Conservation (phyloP, 495 filamentous ascomycete species). For the Aspergillus coremiiformis region DNA sequence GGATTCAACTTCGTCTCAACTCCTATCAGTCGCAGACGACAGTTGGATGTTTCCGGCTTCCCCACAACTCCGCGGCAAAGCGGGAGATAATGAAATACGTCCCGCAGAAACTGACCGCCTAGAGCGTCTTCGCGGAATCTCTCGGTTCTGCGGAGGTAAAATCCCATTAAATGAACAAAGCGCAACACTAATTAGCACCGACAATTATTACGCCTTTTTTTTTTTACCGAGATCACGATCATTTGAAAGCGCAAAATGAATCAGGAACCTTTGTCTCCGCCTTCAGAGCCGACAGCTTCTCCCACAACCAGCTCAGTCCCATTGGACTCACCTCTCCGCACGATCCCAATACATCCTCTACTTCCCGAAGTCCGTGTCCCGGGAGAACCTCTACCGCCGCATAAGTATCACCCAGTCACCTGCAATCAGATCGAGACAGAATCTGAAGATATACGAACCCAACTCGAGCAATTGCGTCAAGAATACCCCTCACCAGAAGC, state of each 20-base stretch:
- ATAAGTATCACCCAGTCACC: conserved; percentile 36
- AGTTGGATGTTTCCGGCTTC: conserved; percentile 3
- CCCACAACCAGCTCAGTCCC: conserved; percentile 17
- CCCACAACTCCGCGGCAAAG: conserved; percentile 2
- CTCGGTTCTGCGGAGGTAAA: background rate
- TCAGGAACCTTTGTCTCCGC: conserved; percentile 28
- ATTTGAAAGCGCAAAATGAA: conserved; percentile 14
- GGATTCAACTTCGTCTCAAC: background rate
- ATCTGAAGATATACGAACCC: conserved; percentile 19
- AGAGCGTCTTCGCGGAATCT: background rate
- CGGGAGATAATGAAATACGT: conserved; percentile 4
- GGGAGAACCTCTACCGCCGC: conserved; percentile 21
- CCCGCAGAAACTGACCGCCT: conserved; percentile 15
- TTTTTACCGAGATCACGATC: background rate
- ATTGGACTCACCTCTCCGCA: conserved; percentile 32
- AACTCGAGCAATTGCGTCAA: conserved; percentile 34
- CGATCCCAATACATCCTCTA: conserved; percentile 36
- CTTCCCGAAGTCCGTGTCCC: conserved; percentile 37
- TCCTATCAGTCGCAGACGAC: background rate
- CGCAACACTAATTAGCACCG: background rate
- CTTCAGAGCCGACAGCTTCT: conserved; percentile 20
- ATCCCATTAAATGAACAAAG: background rate
- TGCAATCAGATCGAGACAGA: conserved; percentile 25
- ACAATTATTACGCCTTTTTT: no score
- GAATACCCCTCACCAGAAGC: conserved; percentile 32